Conservation (phyloP, 2,329 filamentous ascomycete genomes). For the Cercospora sesami region DNA sequence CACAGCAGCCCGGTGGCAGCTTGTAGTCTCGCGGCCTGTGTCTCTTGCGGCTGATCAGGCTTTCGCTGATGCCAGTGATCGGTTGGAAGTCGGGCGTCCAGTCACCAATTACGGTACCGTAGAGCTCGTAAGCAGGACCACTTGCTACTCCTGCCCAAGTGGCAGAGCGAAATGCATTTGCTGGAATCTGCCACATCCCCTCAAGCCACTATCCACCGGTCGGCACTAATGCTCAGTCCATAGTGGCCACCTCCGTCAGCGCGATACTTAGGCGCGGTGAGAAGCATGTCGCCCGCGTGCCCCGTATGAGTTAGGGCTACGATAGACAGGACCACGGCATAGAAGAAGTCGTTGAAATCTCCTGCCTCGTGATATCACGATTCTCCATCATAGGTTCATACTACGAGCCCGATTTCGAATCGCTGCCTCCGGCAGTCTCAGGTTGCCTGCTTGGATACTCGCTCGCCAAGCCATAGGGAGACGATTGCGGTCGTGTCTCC, state of each 20-base stretch:
- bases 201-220: not conserved
- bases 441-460: slow-evolving; percentile 22
- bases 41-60: not conserved
- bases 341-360: not conserved
- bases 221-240: not conserved
- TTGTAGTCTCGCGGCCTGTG: not conserved
- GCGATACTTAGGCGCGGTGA: not conserved
- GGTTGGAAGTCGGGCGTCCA: not conserved
- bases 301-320: not conserved
- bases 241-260: not conserved
- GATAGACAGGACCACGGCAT: not conserved
- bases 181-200: not conserved
- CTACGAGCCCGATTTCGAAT: slow-evolving; percentile 21
- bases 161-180: not conserved
- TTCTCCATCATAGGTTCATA: not conserved
- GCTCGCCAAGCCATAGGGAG: slow-evolving; percentile 33
- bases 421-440: slow-evolving; percentile 3
- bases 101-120: not conserved
- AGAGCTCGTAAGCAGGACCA: not conserved
- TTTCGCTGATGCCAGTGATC: not conserved
- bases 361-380: not conserved
- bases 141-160: not conserved
- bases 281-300: not conserved
- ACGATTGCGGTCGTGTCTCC: slow-evolving; percentile 27
- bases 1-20: not conserved